Conservation (phyloP, 2,329 filamentous ascomycete species). For the Parasarocladium wereldwijsianum region DNA sequence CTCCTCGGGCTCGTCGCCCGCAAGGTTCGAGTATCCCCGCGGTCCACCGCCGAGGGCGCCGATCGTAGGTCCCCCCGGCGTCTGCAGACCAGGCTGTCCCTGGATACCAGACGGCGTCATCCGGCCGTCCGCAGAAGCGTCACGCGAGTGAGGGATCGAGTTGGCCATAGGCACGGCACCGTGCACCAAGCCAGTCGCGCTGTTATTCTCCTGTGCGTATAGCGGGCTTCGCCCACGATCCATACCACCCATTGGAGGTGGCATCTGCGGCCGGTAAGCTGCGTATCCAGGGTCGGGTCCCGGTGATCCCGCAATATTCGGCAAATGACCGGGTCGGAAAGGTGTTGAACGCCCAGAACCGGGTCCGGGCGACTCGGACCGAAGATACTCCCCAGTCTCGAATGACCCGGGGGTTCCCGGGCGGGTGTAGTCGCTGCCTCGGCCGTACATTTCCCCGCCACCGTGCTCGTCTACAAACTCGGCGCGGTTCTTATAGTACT, state of each 20-base stretch:
- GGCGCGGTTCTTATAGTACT: constrained; percentile 77
- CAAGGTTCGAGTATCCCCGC: constrained; percentile 42
- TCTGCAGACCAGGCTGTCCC: constrained; percentile 8
- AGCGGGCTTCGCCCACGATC: constrained; percentile 28
- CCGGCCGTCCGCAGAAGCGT: constrained; percentile 12
- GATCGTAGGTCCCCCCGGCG: constrained; percentile 23
- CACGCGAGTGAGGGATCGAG: constrained; percentile 12
- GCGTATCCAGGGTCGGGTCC: constrained; percentile 17
- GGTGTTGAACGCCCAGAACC: constrained; percentile 15
- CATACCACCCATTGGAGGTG: constrained; percentile 12
- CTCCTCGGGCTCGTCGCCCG: constrained; percentile 32
- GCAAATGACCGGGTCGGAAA: constrained; percentile 14
- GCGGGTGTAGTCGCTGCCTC: constrained; percentile 40
- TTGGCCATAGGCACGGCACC: constrained; percentile 34
- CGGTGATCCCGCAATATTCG: constrained; percentile 4
- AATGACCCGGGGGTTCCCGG: constrained; percentile 46
- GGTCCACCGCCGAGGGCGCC: constrained; percentile 43
- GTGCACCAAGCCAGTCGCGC: constrained; percentile 34
- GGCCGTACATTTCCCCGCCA: constrained; percentile 56
- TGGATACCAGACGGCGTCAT: constrained; percentile 9
- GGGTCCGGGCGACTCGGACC: constrained; percentile 37
- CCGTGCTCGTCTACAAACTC: constrained; percentile 82
- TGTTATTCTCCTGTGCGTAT: constrained; percentile 37
- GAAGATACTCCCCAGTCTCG: constrained; percentile 24
- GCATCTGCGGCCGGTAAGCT: constrained; percentile 12